These are phyloP conservation scores for Smallanthus sonchifolius DNA, from an alignment of 129 eudicot genomes.

Conservation along the genomic window DNA sequence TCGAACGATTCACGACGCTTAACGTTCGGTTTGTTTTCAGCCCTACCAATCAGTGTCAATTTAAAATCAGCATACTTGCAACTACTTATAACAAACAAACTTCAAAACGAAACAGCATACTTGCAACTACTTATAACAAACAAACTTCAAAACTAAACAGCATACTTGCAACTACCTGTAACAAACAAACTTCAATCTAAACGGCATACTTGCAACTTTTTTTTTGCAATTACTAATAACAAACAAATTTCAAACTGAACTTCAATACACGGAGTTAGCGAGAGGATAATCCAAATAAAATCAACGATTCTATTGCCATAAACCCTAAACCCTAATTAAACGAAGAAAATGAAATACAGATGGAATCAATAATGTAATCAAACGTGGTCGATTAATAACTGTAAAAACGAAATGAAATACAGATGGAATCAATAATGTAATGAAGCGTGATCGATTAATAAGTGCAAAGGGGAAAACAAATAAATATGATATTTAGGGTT, in stretches of 20 bases:
- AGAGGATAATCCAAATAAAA: neutral
- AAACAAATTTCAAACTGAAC: neutral
- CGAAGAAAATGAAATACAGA: neutral
- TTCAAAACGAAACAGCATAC: no score
- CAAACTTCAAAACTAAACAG: no score
- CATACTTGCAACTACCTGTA: neutral
- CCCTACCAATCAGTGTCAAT: no score
- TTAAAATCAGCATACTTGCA: no score
- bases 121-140: no score
- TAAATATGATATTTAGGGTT: conserved; percentile 20
- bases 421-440: neutral
- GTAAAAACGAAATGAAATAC: neutral
- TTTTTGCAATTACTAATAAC: no score
- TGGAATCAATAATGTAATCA: neutral
- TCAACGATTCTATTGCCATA: neutral
- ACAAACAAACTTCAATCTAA: neutral
- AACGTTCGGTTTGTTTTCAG: no score
- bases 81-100: no score
- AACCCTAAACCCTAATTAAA: conserved; percentile 1
- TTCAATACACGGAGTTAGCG: neutral
- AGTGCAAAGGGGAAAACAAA: neutral
- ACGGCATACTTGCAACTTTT: no score
- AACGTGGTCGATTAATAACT: neutral
- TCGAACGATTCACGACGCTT: no score
- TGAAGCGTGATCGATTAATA: neutral